Evolutionary conservation across 371 early-diverging fungal genomes (phyloP).

Genomic region (Sanchytrium tribonematis): DNA sequence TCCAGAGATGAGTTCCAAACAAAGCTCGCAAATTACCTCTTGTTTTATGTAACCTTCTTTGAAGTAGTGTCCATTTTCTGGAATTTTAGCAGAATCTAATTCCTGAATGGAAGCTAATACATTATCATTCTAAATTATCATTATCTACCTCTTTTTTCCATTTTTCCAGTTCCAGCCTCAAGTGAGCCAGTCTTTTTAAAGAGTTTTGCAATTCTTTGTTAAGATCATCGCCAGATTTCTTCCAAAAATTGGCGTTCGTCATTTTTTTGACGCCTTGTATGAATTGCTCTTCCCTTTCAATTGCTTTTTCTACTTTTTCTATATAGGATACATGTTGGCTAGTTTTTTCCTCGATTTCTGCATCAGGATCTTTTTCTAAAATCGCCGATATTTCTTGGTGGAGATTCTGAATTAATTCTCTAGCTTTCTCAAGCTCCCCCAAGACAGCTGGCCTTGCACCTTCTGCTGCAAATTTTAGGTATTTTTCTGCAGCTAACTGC

Average conservation of each 20-base stretch:
- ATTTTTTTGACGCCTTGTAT: neutral
- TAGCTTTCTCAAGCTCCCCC: neutral
- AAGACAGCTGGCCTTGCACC: neutral
- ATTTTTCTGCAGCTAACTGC: neutral
- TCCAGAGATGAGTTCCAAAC: neutral
- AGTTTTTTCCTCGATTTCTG: neutral
- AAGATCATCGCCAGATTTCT: neutral
- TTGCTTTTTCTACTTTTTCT: conserved; percentile 1
- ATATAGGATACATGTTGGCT: neutral
- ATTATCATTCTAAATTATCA: too few species aligned
- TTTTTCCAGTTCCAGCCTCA: neutral
- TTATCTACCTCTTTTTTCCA: neutral
- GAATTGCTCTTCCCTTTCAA: conserved; percentile 1
- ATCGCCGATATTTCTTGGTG: neutral
- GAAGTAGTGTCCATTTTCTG: neutral
- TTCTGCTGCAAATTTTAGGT: neutral
- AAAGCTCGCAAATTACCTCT: neutral
- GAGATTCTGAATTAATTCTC: neutral
- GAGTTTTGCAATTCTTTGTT: neutral
- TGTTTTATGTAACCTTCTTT: neutral
- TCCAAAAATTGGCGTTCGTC: neutral
- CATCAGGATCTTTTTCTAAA: neutral
- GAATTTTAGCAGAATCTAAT: neutral
- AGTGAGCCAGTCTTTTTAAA: neutral
- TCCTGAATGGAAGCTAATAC: neutral